These are phyloP conservation scores for Eryngium alpinum DNA, from an alignment of 140 eudicot species.

Conservation along the genomic window DNA sequence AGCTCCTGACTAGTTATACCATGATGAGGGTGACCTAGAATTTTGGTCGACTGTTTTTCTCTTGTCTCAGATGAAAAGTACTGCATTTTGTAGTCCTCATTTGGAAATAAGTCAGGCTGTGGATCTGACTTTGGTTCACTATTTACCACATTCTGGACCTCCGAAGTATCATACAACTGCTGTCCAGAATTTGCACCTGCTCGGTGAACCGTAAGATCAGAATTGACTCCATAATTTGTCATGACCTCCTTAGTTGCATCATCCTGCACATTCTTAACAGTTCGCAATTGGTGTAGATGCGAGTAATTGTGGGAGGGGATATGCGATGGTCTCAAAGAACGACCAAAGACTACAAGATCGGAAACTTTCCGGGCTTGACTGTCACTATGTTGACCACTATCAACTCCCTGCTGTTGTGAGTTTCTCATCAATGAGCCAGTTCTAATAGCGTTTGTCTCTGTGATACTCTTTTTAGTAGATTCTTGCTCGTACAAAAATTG, in stretches of 20 bases:
- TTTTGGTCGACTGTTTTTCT: slow-evolving; percentile 21
- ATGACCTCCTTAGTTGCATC: slow-evolving; percentile 18
- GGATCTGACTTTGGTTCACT: slow-evolving; percentile 16
- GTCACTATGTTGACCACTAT: slow-evolving; percentile 3
- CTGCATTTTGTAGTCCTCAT: slow-evolving; percentile 15
- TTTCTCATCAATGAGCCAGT: slow-evolving; percentile 15
- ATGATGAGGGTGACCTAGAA: slow-evolving; percentile 17
- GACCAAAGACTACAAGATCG: slow-evolving; percentile 35
- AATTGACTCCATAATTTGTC: slow-evolving; percentile 25
- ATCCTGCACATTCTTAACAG: slow-evolving; percentile 16
- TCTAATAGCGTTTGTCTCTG: slow-evolving; percentile 25
- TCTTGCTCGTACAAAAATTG: slow-evolving; percentile 8
- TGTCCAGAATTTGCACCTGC: slow-evolving; percentile 21
- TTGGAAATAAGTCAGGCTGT: slow-evolving; percentile 23
- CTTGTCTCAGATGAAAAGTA: slow-evolving; percentile 10
- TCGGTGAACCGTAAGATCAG: slow-evolving; percentile 28
- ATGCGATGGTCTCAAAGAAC: slow-evolving; percentile 34
- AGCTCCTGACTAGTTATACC: slow-evolving; percentile 8
- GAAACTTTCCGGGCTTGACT: slow-evolving; percentile 15
- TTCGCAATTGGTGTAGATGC: slow-evolving; percentile 32
- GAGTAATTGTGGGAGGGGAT: slow-evolving; percentile 29
- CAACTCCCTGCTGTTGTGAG: slow-evolving; percentile 10
- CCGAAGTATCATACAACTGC: slow-evolving; percentile 1
- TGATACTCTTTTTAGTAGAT: slow-evolving; percentile 5
- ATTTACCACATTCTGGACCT: background rate